Percentiles rank a stretch among this genome's conserved stretches.
These are phyloP conservation scores for Phytophthora pisi DNA, from an alignment of 352 stramenopile species.

Conservation along the genomic window DNA sequence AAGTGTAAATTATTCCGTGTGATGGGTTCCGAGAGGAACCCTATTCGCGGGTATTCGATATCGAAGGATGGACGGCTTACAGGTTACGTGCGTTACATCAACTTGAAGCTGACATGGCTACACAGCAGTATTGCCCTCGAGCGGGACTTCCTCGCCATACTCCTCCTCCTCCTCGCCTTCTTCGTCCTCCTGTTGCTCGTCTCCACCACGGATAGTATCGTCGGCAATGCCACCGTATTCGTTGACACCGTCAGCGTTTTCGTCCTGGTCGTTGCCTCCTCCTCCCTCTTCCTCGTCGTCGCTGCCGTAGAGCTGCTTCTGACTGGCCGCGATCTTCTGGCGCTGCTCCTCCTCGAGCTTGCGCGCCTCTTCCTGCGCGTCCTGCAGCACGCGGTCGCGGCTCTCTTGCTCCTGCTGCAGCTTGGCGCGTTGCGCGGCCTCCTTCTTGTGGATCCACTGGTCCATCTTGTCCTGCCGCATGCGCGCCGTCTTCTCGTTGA, in stretches of 20 bases:
- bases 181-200: slow-evolving; percentile 17
- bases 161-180: slow-evolving; percentile 28
- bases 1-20: slow-evolving; percentile 21
- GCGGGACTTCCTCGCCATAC: slow-evolving; percentile 12
- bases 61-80: slow-evolving; percentile 1
- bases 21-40: slow-evolving; percentile 7
- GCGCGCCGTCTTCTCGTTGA: slow-evolving; percentile 52
- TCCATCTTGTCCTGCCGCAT: slow-evolving; percentile 48
- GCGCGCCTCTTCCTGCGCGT: slow-evolving; percentile 42
- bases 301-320: slow-evolving; percentile 51
- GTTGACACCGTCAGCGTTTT: slow-evolving; percentile 20
- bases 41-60: slow-evolving; percentile 19
- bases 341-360: slow-evolving; percentile 51
- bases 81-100: slow-evolving; percentile 3
- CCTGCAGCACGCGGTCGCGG: slow-evolving; percentile 38
- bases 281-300: slow-evolving; percentile 40
- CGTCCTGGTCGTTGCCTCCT: slow-evolving; percentile 25
- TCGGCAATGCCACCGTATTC: slow-evolving; percentile 13
- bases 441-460: slow-evolving; percentile 34
- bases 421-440: slow-evolving; percentile 38
- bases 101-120: slow-evolving; percentile 30
- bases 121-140: slow-evolving; percentile 11
- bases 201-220: slow-evolving; percentile 1
- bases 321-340: slow-evolving; percentile 38
- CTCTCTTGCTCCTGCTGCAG: slow-evolving; percentile 39